A percentile compares a stretch with the other conserved stretches of the same genome.
These are phyloP conservation scores for Eucalyptus dawsonii DNA, from an alignment of 345 rosid species.

Conservation along the genomic window DNA sequence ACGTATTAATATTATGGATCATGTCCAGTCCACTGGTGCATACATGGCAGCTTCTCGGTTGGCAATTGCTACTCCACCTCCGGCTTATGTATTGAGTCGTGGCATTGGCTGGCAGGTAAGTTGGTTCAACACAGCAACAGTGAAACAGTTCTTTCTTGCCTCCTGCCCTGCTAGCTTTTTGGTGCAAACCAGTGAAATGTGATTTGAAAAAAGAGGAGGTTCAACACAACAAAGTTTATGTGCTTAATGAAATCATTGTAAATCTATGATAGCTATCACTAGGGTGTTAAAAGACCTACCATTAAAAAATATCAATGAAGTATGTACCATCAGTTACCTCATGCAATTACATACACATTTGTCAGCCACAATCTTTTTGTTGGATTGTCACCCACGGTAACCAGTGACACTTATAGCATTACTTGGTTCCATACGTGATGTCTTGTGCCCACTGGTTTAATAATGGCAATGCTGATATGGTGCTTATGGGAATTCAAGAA, in stretches of 20 bases:
- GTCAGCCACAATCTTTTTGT: background rate
- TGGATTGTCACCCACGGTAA: background rate
- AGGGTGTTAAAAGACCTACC: background rate
- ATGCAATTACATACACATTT: background rate
- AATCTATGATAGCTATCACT: background rate
- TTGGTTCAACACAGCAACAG: background rate
- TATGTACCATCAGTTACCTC: background rate
- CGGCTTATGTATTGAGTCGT: conserved; percentile 89
- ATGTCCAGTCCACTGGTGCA: conserved; percentile 81
- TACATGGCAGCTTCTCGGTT: conserved; percentile 93
- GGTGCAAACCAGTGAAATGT: background rate
- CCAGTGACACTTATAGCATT: background rate
- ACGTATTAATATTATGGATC: background rate
- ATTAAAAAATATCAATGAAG: background rate
- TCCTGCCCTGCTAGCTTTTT: background rate
- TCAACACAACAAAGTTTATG: background rate
- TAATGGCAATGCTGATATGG: background rate
- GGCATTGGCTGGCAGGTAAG: conserved; percentile 99
- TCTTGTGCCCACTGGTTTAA: background rate
- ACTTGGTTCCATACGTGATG: background rate
- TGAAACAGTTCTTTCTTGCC: background rate
- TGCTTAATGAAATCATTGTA: background rate
- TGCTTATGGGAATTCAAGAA: background rate
- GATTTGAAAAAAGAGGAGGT: background rate
- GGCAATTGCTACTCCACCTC: conserved; percentile 98